Base-by-base conservation (phyloP, 2,329 filamentous ascomycete genomes). In the Trichothecium sympodiale region DNA sequence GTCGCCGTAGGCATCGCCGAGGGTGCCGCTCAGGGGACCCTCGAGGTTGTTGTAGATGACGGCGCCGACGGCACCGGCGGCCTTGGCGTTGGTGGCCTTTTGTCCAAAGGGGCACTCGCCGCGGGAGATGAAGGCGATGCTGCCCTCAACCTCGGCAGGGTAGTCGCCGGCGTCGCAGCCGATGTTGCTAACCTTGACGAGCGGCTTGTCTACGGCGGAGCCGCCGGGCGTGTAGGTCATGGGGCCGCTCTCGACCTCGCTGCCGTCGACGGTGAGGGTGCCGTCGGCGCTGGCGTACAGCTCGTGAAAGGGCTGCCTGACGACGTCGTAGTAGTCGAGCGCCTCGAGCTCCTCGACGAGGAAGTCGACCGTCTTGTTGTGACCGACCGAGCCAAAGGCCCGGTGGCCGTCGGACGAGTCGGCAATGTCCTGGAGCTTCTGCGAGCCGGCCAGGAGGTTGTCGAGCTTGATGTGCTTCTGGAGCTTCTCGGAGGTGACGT, bases 21-120 rank as follows among this genome's bases (percentile, higher is more conserved):
- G 59, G 2, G 74, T 80, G 20, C 73, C 77, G 6, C 65, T 50
- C 2, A 63, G 38, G 3, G 52, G 39, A 3, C 72, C 75, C 0
- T 62, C 53, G 4, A 59, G 65, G 40, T 80, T 80, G 60, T 82
- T 80, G 56, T 78, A 80, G 40, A 82, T 60, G 36, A 82, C 48
- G 1, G 65, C 67, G 1, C 59, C 78, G 0, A 53, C 51, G 2
- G 78, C 78, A 14, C 76, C 73, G 2, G 76, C 74, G 1, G 53
- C 48, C 39, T 67, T 69, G 17, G 76, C 77, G 14, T 67, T 56
- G 27, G 62, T 53, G 6, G 72, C 64, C 60, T 83, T 82, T 16
- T 62, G 46, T 7, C 61, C 66, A 38, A 81, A 82, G 13, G 64
- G 45, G 49, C 78, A 83, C 2, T 46, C 55, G 37, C 78, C 77